These are phyloP conservation scores for Aureobasidium sp. DNA, from an alignment of 2,329 filamentous ascomycete genomes.

Conservation along the genomic window DNA sequence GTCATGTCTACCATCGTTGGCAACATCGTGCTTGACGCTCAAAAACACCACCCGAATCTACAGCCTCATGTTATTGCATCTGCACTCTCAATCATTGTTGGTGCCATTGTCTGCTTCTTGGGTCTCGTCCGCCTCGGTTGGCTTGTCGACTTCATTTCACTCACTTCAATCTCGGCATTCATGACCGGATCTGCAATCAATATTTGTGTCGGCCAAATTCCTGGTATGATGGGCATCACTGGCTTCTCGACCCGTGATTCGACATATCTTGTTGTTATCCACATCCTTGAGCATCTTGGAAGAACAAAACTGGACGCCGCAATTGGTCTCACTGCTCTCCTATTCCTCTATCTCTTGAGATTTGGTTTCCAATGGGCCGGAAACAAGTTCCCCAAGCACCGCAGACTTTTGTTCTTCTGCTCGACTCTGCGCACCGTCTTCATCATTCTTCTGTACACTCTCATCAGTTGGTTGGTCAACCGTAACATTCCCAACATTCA, in stretches of 20 bases:
- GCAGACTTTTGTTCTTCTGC: slow-evolving; percentile 80
- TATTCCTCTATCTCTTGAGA: slow-evolving; percentile 69
- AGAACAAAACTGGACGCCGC: slow-evolving; percentile 67
- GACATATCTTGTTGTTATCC: slow-evolving; percentile 76
- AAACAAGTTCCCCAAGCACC: slow-evolving; percentile 57
- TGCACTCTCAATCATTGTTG: slow-evolving; percentile 67
- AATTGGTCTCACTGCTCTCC: slow-evolving; percentile 75
- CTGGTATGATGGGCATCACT: slow-evolving; percentile 69
- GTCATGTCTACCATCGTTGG: slow-evolving; percentile 91
- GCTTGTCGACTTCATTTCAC: slow-evolving; percentile 87
- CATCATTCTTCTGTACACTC: slow-evolving; percentile 82
- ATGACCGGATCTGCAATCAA: slow-evolving; percentile 94
- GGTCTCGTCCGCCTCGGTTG: slow-evolving; percentile 75
- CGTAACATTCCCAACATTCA: slow-evolving; percentile 52
- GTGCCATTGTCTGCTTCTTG: slow-evolving; percentile 66
- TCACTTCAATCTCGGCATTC: slow-evolving; percentile 85
- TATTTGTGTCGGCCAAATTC: slow-evolving; percentile 77
- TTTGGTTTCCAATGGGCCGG: slow-evolving; percentile 55
- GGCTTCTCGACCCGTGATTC: slow-evolving; percentile 52
- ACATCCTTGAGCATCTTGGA: slow-evolving; percentile 65
- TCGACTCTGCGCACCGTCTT: slow-evolving; percentile 85
- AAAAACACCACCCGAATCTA: slow-evolving; percentile 47
- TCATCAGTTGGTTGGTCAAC: slow-evolving; percentile 71
- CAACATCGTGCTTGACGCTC: slow-evolving; percentile 49
- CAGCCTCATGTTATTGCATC: slow-evolving; percentile 63